phyloP scores from a whole-genome alignment of 2,329 filamentous ascomycete genomes.

The Penicillium paneum region DNA sequence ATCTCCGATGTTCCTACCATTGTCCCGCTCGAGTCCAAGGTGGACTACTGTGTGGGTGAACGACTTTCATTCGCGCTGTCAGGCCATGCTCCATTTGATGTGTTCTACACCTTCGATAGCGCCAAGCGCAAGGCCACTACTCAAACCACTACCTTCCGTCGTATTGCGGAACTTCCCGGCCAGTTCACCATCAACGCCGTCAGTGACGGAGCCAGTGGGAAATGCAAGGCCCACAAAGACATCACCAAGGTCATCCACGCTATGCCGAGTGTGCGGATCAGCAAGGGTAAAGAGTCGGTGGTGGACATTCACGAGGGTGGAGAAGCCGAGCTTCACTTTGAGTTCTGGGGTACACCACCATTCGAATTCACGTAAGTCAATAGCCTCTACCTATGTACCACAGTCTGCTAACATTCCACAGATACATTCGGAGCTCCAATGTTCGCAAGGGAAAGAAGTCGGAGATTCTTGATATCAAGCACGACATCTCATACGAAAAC shows the following conservation, averaged over 20 bases:
- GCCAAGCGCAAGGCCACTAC: slow-evolving; percentile 70
- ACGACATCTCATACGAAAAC: slow-evolving; percentile 78
- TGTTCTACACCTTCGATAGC: slow-evolving; percentile 86
- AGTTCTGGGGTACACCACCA: slow-evolving; percentile 91
- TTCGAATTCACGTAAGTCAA: slow-evolving; percentile 79
- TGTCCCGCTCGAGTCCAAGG: slow-evolving; percentile 76
- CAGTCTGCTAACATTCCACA: slow-evolving; percentile 25
- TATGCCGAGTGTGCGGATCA: slow-evolving; percentile 86
- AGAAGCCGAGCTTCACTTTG: slow-evolving; percentile 87
- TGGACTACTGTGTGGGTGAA: slow-evolving; percentile 93
- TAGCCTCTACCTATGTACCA: neutral
- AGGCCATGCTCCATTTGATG: slow-evolving; percentile 86
- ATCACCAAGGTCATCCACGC: slow-evolving; percentile 83
- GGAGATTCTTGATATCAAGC: slow-evolving; percentile 82
- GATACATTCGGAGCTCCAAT: slow-evolving; percentile 85
- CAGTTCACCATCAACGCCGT: slow-evolving; percentile 83
- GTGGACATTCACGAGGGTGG: slow-evolving; percentile 97
- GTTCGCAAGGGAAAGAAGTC: slow-evolving; percentile 72
- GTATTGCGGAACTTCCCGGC: slow-evolving; percentile 87
- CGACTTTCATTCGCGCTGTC: slow-evolving; percentile 88
- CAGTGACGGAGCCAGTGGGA: slow-evolving; percentile 75
- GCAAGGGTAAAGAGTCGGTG: slow-evolving; percentile 72
- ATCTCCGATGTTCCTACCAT: slow-evolving; percentile 92
- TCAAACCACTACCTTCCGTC: slow-evolving; percentile 76
- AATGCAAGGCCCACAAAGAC: slow-evolving; percentile 76